Conservation (phyloP, 1,139 yeast genomes). For the Suhomyces choctaworum region DNA sequence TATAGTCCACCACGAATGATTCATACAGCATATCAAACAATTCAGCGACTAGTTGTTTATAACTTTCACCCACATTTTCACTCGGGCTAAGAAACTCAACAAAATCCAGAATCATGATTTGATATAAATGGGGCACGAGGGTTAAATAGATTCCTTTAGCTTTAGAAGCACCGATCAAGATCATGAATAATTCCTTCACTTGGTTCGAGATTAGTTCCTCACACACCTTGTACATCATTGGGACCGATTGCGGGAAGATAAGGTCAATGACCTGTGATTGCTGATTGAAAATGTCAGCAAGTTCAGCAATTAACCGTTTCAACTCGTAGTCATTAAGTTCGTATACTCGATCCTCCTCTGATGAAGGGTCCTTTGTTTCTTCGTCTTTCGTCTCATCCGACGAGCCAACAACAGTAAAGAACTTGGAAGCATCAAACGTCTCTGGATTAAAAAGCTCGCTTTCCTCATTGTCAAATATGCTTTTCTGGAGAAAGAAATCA, state of each 20-base stretch:
- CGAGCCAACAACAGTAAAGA: constrained; percentile 16
- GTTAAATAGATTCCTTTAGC: constrained; percentile 27
- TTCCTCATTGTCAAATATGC: constrained; percentile 42
- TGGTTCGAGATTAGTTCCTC: constrained; percentile 49
- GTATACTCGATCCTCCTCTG: constrained; percentile 4
- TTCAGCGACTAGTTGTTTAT: constrained; percentile 33
- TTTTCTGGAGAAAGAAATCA: constrained; percentile 48
- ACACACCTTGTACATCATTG: constrained; percentile 51
- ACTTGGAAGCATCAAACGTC: constrained; percentile 22
- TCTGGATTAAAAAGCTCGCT: constrained; percentile 34
- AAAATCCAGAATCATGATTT: constrained; percentile 27
- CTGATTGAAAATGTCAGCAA: constrained; percentile 37
- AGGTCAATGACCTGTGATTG: constrained; percentile 39
- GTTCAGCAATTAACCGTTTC: constrained; percentile 25
- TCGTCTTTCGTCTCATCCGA: constrained; percentile 7
- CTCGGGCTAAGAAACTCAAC: constrained; percentile 29
- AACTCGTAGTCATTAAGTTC: constrained; percentile 22
- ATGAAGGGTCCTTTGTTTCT: background rate
- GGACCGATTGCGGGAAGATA: constrained; percentile 42
- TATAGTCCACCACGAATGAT: constrained; percentile 49
- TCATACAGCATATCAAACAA: constrained; percentile 52
- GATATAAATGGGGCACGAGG: constrained; percentile 37
- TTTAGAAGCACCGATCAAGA: constrained; percentile 33
- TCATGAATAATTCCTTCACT: constrained; percentile 35
- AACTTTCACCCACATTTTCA: constrained; percentile 37